These are phyloP conservation scores for Backusella australiensis DNA, from an alignment of 192 early-diverging fungal species.

Conservation along the genomic window DNA sequence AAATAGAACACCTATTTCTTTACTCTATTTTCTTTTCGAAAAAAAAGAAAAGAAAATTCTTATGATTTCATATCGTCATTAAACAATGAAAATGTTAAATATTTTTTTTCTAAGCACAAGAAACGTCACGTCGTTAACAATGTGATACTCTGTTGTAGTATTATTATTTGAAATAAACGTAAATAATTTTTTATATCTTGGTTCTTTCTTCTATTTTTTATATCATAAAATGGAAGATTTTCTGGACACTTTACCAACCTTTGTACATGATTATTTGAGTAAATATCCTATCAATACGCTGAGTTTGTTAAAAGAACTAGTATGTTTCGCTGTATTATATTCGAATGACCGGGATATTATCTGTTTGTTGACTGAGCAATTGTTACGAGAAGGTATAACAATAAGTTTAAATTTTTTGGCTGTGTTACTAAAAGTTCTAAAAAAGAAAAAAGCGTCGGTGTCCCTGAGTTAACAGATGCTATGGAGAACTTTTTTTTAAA, in stretches of 20 bases:
- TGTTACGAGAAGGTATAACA: neutral
- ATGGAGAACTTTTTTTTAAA: neutral
- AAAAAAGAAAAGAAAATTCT: neutral
- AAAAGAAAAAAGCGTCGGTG: neutral
- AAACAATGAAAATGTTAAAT: neutral
- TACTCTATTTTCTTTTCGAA: neutral
- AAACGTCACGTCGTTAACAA: neutral
- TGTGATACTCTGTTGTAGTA: neutral
- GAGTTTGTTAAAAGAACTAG: conserved; percentile 30
- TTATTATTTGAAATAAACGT: neutral
- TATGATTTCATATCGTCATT: neutral
- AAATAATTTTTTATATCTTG: conserved; percentile 5
- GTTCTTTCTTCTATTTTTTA: neutral
- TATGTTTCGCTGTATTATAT: conserved; percentile 36
- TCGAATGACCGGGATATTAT: conserved; percentile 27
- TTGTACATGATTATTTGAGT: conserved; percentile 27
- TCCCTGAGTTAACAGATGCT: neutral
- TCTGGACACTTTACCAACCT: conserved; percentile 30
- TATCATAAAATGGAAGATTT: conserved; percentile 29
- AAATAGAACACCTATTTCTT: neutral
- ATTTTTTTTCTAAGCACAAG: neutral
- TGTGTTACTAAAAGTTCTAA: neutral
- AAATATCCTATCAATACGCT: conserved; percentile 27
- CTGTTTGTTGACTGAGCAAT: neutral
- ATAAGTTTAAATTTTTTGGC: neutral